Base-by-base conservation (phyloP, 2,329 filamentous ascomycete species). In the Periconia sp. region DNA sequence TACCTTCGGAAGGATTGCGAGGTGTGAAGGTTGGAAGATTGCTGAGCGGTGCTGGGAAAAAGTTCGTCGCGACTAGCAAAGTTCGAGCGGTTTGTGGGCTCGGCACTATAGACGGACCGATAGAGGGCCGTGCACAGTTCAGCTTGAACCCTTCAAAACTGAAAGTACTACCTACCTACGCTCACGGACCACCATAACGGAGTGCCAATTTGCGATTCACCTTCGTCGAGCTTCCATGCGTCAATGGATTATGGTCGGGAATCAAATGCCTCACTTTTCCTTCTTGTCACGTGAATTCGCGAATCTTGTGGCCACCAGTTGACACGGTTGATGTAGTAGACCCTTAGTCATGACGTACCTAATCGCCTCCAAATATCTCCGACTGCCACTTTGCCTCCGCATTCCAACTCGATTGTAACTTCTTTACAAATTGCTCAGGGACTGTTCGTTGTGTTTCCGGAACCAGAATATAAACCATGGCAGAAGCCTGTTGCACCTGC, bases 401-500 rank as follows among this genome's bases (percentile, higher is more conserved):
- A 2, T 37, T 41, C 11, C 33, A 31, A 52, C n/a, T 33, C 20
- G 23, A 27, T 8, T 27, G 5, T 27, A 27, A 8, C 3, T 27
- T 27, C 23, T 27, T 41, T 10, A 20, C 45, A 50, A 31, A 20
- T 43, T 44, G 33, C 33, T 37, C 15, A n/a, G 11, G 15, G 13
- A 37, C 42, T 41, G 33, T 45, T 19, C 43, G 13, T 52, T 47
- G 15, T 47, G 11, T 37, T 50, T 30, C 48, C 41, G 11, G 15
- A 43, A 41, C 51, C 33, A 52, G 47, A 45, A 40, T 44, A 52
- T 14, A 14, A 37, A 60, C 42, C 58, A 64, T 67, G 61, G 63
- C 61, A 42, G 76, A 79, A 69, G 79, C 82, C 14, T 91, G 88
- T 74, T 90, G 87, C 69, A 91, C 87, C 19, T 92, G 88, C 72